phyloP scores from a whole-genome alignment of 148 eudicot genomes.

The Suaeda aralocaspica region DNA sequence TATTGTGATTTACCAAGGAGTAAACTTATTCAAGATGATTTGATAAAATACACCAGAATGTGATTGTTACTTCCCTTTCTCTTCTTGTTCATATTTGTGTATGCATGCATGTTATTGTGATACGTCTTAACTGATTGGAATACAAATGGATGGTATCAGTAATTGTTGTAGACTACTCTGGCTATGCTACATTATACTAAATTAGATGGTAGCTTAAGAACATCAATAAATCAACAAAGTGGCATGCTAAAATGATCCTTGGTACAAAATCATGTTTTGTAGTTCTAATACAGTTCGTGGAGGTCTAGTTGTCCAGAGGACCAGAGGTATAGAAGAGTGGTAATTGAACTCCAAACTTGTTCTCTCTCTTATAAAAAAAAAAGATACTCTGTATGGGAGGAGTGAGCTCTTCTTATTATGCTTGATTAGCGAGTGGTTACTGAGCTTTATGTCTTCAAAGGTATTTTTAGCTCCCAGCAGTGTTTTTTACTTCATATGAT shows the following conservation, averaged over 20 bases:
- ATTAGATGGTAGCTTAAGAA: not conserved
- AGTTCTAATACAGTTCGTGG: not conserved
- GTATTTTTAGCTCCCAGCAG: not conserved
- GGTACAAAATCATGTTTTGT: not conserved
- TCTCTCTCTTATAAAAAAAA: not conserved
- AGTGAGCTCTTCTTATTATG: not conserved
- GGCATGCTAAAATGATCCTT: not conserved
- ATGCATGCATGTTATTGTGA: not conserved
- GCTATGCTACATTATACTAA: not conserved
- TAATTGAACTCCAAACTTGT: not conserved
- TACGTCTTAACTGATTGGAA: not conserved
- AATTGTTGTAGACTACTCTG: not conserved
- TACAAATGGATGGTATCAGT: not conserved
- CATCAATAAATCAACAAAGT: not conserved
- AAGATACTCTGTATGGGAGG: not conserved
- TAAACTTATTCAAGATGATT: not conserved
- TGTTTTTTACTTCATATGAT: not conserved
- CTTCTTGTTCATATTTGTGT: conserved; percentile 5
- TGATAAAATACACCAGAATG: not conserved
- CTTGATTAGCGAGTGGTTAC: no score
- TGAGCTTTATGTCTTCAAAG: not conserved
- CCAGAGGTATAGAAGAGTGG: not conserved
- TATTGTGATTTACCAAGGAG: not conserved
- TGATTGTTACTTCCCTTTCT: not conserved
- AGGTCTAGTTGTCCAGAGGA: no score